Evolutionary conservation across 208 protist species (phyloP).

Genomic region (Tritrichomonas musculus): DNA sequence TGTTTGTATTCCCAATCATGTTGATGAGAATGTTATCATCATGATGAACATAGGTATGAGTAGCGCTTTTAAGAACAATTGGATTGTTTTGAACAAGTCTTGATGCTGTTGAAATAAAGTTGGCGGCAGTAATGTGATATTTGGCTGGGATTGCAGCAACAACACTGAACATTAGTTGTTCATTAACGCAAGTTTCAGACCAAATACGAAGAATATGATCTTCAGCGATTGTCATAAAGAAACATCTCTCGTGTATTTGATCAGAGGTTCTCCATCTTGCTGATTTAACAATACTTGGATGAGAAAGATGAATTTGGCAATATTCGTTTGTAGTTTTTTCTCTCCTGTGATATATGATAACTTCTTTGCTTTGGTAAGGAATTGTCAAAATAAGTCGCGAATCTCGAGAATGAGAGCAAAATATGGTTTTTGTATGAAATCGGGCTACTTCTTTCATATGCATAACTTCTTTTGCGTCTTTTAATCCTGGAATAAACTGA

Average conservation of each 20-base stretch:
- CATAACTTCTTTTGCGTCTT: too few relatives aligned
- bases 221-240: neutral
- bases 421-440: neutral
- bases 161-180: neutral
- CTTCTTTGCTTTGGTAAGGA: neutral
- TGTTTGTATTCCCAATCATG: neutral
- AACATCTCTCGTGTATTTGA: constrained; percentile 3
- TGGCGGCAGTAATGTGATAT: neutral
- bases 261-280: neutral
- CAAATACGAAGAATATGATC: neutral
- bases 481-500: too few relatives aligned
- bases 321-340: neutral
- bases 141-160: neutral
- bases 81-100: neutral
- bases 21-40: too few relatives aligned
- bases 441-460: too few relatives aligned
- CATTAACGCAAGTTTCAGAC: constrained; percentile 18
- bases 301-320: neutral
- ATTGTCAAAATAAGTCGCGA: neutral
- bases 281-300: neutral
- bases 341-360: neutral
- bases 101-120: neutral
- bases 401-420: neutral
- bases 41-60: too few relatives aligned
- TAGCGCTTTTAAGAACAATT: too few relatives aligned